phyloP scores from a whole-genome alignment of 192 early-diverging fungal genomes.

The Blastocladiella britannica region DNA sequence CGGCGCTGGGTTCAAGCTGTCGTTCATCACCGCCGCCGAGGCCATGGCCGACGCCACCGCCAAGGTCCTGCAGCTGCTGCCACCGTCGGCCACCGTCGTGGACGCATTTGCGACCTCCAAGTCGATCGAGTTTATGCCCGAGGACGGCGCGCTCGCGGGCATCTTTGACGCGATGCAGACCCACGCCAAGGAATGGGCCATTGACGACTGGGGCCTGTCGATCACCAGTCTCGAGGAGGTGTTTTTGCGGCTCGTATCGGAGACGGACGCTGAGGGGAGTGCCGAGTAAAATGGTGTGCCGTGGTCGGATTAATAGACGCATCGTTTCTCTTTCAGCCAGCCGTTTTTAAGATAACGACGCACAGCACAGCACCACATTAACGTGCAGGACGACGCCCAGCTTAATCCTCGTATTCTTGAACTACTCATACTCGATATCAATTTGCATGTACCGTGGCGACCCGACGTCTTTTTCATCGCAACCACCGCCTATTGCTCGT shows the following conservation, averaged over 20 bases:
- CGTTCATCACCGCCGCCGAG: slow-evolving; percentile 20
- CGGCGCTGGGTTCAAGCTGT: slow-evolving; percentile 47
- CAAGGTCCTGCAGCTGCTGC: slow-evolving; percentile 28
- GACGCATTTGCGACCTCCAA: slow-evolving; percentile 30
- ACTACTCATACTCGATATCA: too few relatives aligned
- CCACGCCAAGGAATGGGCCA: slow-evolving; percentile 27
- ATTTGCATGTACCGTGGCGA: too few relatives aligned
- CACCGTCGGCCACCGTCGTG: slow-evolving; percentile 18
- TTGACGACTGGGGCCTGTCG: slow-evolving; percentile 49
- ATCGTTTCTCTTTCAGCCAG: too few relatives aligned
- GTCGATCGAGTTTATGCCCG: slow-evolving; percentile 42
- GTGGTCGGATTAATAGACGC: too few relatives aligned
- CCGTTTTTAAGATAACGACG: too few relatives aligned
- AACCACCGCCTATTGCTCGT: too few relatives aligned
- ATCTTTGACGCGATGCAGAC: slow-evolving; percentile 40
- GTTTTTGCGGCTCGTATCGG: slow-evolving; percentile 36
- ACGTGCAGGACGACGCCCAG: too few relatives aligned
- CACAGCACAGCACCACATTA: too few relatives aligned
- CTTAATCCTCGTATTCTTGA: too few relatives aligned
- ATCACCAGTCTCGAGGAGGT: slow-evolving; percentile 52
- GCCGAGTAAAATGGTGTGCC: slow-evolving; percentile 2
- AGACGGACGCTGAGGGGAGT: slow-evolving; percentile 20
- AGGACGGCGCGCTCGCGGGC: slow-evolving; percentile 20
- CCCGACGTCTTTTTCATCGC: too few relatives aligned
- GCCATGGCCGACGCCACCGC: slow-evolving; percentile 19